Evolutionary conservation across 352 stramenopile species (phyloP).

Genomic region (Phytophthora agathidicida): DNA sequence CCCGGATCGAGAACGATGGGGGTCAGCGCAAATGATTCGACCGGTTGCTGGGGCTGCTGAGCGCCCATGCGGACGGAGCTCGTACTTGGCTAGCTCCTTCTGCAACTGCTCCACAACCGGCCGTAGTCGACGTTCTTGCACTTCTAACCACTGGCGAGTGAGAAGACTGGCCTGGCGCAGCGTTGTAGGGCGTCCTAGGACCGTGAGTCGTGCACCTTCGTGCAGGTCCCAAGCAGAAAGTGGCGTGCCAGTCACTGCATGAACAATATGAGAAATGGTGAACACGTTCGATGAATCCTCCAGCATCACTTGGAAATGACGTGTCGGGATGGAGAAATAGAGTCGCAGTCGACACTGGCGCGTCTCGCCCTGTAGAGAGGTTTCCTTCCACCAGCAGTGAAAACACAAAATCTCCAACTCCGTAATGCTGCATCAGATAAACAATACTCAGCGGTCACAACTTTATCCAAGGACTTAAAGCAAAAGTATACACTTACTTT

Average conservation of each 20-base stretch:
- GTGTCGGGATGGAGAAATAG: constrained; percentile 75
- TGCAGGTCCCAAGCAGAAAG: constrained; percentile 74
- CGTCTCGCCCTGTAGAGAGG: constrained; percentile 42
- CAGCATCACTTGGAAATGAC: constrained; percentile 68
- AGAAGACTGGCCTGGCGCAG: constrained; percentile 76
- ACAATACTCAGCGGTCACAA: constrained; percentile 4
- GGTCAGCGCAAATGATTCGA: constrained; percentile 59
- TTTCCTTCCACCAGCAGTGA: constrained; percentile 74
- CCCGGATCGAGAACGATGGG: constrained; percentile 45
- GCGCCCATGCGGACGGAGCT: constrained; percentile 44
- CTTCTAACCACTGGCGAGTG: constrained; percentile 70
- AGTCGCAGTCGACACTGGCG: constrained; percentile 41
- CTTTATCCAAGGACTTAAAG: not conserved
- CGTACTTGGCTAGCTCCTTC: constrained; percentile 67
- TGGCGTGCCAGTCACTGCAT: constrained; percentile 40
- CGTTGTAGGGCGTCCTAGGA: constrained; percentile 72
- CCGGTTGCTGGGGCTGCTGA: constrained; percentile 29
- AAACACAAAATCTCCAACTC: constrained; percentile 72
- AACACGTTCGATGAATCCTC: constrained; percentile 74
- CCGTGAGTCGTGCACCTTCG: constrained; percentile 60
- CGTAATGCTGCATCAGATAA: constrained; percentile 38
- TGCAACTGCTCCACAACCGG: constrained; percentile 50
- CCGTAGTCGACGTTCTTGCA: constrained; percentile 54
- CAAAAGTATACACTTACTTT: constrained; percentile 35
- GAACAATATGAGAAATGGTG: constrained; percentile 76